A percentile compares a stretch with the other conserved stretches of the same genome.
Conservation (phyloP, 2,329 filamentous ascomycete genomes). For the Diaporthe capsici region DNA sequence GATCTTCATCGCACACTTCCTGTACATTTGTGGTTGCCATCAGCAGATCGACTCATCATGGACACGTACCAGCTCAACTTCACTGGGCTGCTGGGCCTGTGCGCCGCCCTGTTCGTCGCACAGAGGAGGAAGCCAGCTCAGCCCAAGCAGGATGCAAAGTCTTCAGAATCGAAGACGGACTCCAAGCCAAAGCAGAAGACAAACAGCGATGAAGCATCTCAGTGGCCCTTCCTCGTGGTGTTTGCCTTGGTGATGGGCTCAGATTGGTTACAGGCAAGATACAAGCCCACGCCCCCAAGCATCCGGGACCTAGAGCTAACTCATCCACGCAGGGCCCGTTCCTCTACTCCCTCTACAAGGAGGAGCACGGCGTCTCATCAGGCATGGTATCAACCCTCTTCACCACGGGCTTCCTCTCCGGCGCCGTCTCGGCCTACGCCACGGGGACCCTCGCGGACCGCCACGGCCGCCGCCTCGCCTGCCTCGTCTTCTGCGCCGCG, state of each 20-base stretch:
- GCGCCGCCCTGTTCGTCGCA: conserved; percentile 47
- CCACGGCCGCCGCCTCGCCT: conserved; percentile 66
- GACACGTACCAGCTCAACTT: conserved; percentile 54
- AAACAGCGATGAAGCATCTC: conserved; percentile 42
- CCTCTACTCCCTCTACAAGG: conserved; percentile 54
- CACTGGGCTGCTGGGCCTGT: conserved; percentile 51
- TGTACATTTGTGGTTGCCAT: too few species aligned
- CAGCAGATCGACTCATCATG: conserved; percentile 39
- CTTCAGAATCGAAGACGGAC: not conserved
- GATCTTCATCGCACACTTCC: not conserved
- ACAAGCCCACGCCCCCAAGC: not conserved
- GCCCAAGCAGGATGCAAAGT: not conserved
- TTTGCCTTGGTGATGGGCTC: conserved; percentile 65
- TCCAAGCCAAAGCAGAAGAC: not conserved
- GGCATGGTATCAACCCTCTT: conserved; percentile 56
- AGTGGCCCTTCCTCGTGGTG: conserved; percentile 56
- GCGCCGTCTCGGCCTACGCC: conserved; percentile 60
- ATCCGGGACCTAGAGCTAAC: not conserved
- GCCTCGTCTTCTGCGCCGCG: conserved; percentile 67
- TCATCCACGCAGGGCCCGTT: conserved; percentile 49
- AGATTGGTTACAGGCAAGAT: conserved; percentile 65
- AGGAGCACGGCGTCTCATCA: conserved; percentile 50
- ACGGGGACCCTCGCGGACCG: conserved; percentile 63
- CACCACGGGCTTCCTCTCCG: conserved; percentile 60
- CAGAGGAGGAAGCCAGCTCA: conserved; percentile 41